Evolutionary conservation across 805 yeast genomes (phyloP).

Genomic region (Wickerhamiella occidentalis): DNA sequence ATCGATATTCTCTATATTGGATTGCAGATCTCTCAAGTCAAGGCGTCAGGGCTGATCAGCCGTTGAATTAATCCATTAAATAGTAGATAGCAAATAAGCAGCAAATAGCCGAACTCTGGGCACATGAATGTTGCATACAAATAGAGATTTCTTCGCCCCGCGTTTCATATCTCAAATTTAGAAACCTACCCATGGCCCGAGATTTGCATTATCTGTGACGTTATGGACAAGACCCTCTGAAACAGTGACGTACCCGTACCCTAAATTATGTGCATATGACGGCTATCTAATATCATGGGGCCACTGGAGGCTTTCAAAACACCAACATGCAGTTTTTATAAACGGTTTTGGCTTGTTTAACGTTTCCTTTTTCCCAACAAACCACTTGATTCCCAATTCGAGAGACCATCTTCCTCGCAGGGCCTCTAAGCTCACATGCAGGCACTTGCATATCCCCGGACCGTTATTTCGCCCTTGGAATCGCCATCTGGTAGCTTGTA

Average conservation of each 20-base stretch:
- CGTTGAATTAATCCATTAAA: not conserved
- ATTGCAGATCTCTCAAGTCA: not conserved
- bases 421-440: not conserved
- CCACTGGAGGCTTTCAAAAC: too few species aligned
- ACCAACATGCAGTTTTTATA: too few species aligned
- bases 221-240: not conserved
- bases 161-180: not conserved
- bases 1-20: too few species aligned
- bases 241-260: not conserved
- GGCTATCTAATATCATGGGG: too few species aligned
- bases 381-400: not conserved
- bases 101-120: too few species aligned
- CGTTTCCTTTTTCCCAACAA: not conserved
- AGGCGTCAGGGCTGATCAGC: not conserved
- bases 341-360: too few species aligned
- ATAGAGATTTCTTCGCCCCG: not conserved
- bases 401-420: not conserved
- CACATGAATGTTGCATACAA: not conserved
- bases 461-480: not conserved
- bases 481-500: not conserved
- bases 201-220: not conserved
- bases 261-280: not conserved
- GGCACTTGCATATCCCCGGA: not conserved
- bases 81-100: not conserved
- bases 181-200: slow-evolving; percentile 3